phyloP scores from a whole-genome alignment of 2,329 filamentous ascomycete species.

The Fusarium albidum region DNA sequence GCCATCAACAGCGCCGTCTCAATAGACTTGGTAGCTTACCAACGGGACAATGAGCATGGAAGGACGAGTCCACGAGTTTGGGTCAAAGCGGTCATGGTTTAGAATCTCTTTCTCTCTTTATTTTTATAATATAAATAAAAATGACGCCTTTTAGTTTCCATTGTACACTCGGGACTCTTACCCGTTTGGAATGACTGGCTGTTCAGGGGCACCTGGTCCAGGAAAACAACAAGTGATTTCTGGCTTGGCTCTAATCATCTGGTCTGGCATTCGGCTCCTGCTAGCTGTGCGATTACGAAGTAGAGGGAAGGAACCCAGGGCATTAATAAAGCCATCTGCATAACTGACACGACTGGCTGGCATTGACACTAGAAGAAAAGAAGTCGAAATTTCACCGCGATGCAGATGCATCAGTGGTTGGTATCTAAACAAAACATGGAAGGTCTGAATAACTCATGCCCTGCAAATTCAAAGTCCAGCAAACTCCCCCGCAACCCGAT shows the following conservation, averaged over 20 bases:
- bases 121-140: conserved; percentile 19
- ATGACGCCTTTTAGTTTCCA: not conserved
- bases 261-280: too few species aligned
- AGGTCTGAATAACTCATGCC: conserved; percentile 19
- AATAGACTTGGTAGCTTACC: conserved; percentile 24
- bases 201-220: too few species aligned
- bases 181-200: too few species aligned
- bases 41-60: conserved; percentile 25
- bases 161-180: not conserved
- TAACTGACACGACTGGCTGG: too few species aligned
- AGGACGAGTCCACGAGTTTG: conserved; percentile 35
- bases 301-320: too few species aligned
- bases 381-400: conserved; percentile 18
- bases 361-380: not conserved
- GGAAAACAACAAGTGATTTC: too few species aligned
- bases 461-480: conserved; percentile 30
- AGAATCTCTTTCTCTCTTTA: conserved; percentile 26
- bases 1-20: conserved; percentile 7
- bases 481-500: conserved; percentile 33
- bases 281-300: too few species aligned
- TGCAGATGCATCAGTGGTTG: conserved; percentile 31
- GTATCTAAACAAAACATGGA: conserved; percentile 40
- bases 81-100: conserved; percentile 37
- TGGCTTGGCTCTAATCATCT: too few species aligned
- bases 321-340: too few species aligned